Conservation (phyloP, 2,329 filamentous ascomycete species). For the Botryotinia calthae region DNA sequence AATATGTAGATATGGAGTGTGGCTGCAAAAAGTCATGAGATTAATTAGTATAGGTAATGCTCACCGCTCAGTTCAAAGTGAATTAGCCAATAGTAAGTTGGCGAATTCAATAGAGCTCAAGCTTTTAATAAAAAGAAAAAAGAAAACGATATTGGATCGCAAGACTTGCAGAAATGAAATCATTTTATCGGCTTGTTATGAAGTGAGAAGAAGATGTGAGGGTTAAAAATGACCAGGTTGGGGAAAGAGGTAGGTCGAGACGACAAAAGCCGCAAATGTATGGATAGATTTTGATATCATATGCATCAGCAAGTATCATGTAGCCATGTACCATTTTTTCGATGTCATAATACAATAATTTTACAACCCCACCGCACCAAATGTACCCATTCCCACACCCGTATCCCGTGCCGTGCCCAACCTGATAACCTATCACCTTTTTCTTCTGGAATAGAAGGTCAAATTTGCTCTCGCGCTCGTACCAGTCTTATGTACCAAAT, state of each 20-base stretch:
- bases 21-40: not conserved
- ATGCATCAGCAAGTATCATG: slow-evolving; percentile 3
- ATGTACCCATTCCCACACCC: not conserved
- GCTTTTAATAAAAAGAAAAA: not conserved
- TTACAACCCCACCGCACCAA: slow-evolving; percentile 8
- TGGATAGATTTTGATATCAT: not conserved
- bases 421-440: not conserved
- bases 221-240: not conserved
- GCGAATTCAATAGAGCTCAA: not conserved
- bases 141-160: not conserved
- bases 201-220: not conserved
- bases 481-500: slow-evolving; percentile 74
- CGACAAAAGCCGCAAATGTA: not conserved
- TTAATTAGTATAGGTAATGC: not conserved
- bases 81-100: not conserved
- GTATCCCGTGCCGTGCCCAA: not conserved
- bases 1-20: not conserved
- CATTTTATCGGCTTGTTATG: not conserved
- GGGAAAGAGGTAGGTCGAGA: not conserved
- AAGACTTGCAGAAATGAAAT: not conserved
- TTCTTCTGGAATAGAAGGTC: slow-evolving; percentile 39
- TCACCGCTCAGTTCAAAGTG: not conserved
- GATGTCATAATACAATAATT: slow-evolving; percentile 21
- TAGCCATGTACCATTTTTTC: not conserved
- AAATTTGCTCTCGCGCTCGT: slow-evolving; percentile 76